Base-by-base conservation (phyloP, 1,139 yeast species). In the Kodamaea arcana region DNA sequence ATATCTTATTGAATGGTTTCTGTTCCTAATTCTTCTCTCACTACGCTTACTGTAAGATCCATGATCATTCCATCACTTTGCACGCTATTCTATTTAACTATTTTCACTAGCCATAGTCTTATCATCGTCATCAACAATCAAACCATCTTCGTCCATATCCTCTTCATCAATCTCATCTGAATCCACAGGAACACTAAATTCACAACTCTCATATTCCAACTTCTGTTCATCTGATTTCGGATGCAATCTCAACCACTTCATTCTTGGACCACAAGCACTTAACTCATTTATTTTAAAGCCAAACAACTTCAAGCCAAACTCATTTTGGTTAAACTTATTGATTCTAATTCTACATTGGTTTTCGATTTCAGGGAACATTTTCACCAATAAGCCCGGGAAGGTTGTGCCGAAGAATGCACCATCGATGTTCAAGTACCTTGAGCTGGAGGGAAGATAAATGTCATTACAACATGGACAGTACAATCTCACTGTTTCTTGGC, bases 401-500 rank as follows among this genome's bases (percentile, higher is more conserved):
- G 95, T 82, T 1, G 97, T 87, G 6, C 98, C 98, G 64, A 94
- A 92, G 52, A 83, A 92, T 1, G 97, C 96, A 4, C 98, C 98
- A 58, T 92, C 98, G 33, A 92, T 78, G 52, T 85, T 85, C 43
- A 85, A 66, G 58, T 85, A 90, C 43, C 96, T 71, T 15, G 94
- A 80, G 41, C 88, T 81, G 41, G 83, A 80, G 2, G 97, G 97
- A 37, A 87, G 64, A 59, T 92, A 92, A 29, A 90, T 72, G 54
- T 92, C 98, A 54, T 83, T 80, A 61, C 98, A 92, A 54, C 94
- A 81, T 1, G 98, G 97, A 62, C 98, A 92, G 58, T 80, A 92
- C 36, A 94, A 71, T 47, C 97, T 65, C 27, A 94, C 96, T 0
- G 96, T 86, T 56, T 88, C 96, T 47, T 79, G 80, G 5, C 97